Evolutionary conservation across 805 yeast genomes (phyloP), one percentile per base, ranked within the genome.

Genomic region (Brettanomyces naardenensis): DNA sequence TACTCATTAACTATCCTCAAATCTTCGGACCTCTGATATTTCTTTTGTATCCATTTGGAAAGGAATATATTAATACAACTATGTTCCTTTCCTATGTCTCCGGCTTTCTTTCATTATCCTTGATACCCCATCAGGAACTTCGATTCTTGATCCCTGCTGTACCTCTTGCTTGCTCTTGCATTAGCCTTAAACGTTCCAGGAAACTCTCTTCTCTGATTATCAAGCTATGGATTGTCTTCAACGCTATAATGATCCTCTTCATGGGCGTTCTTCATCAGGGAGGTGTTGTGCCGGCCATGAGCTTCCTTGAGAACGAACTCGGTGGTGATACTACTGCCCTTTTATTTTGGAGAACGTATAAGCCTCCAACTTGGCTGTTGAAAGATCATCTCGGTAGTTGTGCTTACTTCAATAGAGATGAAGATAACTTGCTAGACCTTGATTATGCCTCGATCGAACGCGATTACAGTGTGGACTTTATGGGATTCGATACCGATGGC

Each of bases 331-430:
- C 56, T 3, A 59, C 68, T 0, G 62, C 75, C 0, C 70, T 75
- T 26, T 52, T 90, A 4, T 90, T 95, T 87, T 90, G 97, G 97
- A 78, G 87, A 56, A 87, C 96, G 0, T 92, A 90, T 49, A 73
- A 86, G 4, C 97, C 97, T 1, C 97, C 98, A 3, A 72, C 86
- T 4, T 92, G 95, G 95, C 56, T 90, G 41, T 28, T 58, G 19
- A n/a, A 32, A 15, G 28, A 28, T 17, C 6, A 19, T 18, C n/a
- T 10, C 18, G 7, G 11, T 13, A 10, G 10, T 10, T 9, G 17
- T 18, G 17, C 20, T 6, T 28, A 19, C 18, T 35, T 28, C 28
- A 55, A 52, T 37, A 40, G 37, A 22, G 52, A 56, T 36, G 48
- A 48, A 19, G 41, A 39, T 7, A 58, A 58, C 34, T 44, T 46